phyloP scores from a whole-genome alignment of 169 alveolate species.

The Plasmodium malariae region DNA sequence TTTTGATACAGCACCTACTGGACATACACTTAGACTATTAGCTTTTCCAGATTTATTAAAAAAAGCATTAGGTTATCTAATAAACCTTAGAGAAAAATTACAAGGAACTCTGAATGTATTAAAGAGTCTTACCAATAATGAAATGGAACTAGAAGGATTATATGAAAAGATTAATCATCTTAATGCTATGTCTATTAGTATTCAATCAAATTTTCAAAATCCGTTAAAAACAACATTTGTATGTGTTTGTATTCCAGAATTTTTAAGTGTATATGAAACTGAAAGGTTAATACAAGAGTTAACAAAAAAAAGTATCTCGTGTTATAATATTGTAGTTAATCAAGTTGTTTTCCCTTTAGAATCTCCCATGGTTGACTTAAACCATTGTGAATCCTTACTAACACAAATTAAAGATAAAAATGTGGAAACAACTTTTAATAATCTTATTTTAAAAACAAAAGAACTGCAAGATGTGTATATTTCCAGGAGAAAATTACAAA shows the following conservation, averaged over 20 bases:
- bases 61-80: conserved; percentile 93
- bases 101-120: conserved; percentile 80
- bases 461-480: conserved; percentile 80
- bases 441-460: conserved; percentile 69
- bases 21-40: conserved; percentile 98
- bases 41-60: conserved; percentile 97
- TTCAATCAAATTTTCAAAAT: conserved; percentile 88
- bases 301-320: conserved; percentile 95
- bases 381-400: conserved; percentile 7
- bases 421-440: conserved; percentile 10
- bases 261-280: conserved; percentile 98
- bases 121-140: conserved; percentile 44
- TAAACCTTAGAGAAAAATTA: conserved; percentile 87
- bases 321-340: conserved; percentile 96
- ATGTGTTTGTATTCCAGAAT: conserved; percentile 99
- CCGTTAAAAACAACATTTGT: conserved; percentile 95
- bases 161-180: conserved; percentile 88
- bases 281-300: conserved; percentile 97
- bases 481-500: conserved; percentile 93
- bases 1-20: conserved; percentile 99
- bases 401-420: conserved; percentile 22
- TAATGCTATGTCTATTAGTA: conserved; percentile 87
- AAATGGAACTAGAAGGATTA: conserved; percentile 68
- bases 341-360: conserved; percentile 96
- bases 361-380: conserved; percentile 22